A percentile compares a stretch with the other conserved stretches of the same genome.
These are phyloP conservation scores for Alternaria rosae DNA, from an alignment of 2,329 filamentous ascomycete species.

Conservation along the genomic window DNA sequence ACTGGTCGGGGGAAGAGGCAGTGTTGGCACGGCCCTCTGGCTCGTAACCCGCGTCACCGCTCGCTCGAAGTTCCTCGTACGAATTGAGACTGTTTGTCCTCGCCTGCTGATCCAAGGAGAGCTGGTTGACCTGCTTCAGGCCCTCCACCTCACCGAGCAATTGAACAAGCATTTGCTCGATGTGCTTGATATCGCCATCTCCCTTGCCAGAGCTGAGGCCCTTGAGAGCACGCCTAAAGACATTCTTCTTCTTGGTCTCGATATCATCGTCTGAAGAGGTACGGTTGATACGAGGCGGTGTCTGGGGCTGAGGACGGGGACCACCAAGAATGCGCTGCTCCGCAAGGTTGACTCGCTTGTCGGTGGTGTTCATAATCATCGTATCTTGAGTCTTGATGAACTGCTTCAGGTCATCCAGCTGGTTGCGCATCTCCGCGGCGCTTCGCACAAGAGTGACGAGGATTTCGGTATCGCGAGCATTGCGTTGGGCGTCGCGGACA, in stretches of 20 bases:
- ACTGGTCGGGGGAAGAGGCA: constrained; percentile 76
- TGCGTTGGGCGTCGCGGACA: constrained; percentile 94
- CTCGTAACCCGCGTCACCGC: constrained; percentile 78
- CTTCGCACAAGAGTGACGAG: constrained; percentile 91
- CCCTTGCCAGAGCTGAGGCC: constrained; percentile 82
- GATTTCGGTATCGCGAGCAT: constrained; percentile 95
- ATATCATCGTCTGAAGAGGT: constrained; percentile 63
- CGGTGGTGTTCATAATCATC: constrained; percentile 84
- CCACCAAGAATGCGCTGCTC: constrained; percentile 83
- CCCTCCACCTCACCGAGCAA: constrained; percentile 89
- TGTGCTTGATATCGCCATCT: constrained; percentile 83
- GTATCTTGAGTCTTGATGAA: constrained; percentile 91
- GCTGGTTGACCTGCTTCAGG: constrained; percentile 53
- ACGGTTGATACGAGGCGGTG: constrained; percentile 63
- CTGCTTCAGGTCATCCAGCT: constrained; percentile 93
- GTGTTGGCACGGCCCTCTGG: constrained; percentile 81
- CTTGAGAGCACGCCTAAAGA: constrained; percentile 94
- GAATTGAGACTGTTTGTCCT: constrained; percentile 66
- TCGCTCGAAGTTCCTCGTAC: constrained; percentile 74
- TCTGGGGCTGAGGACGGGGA: constrained; percentile 74
- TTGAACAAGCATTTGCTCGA: constrained; percentile 76
- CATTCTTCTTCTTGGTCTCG: constrained; percentile 82
- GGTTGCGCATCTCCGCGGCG: constrained; percentile 95
- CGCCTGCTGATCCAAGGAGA: constrained; percentile 42
- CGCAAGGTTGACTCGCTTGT: constrained; percentile 86